These are phyloP conservation scores for Ceratobasidium sp. DNA, from an alignment of 1,284 basidiomycete genomes.

Conservation along the genomic window DNA sequence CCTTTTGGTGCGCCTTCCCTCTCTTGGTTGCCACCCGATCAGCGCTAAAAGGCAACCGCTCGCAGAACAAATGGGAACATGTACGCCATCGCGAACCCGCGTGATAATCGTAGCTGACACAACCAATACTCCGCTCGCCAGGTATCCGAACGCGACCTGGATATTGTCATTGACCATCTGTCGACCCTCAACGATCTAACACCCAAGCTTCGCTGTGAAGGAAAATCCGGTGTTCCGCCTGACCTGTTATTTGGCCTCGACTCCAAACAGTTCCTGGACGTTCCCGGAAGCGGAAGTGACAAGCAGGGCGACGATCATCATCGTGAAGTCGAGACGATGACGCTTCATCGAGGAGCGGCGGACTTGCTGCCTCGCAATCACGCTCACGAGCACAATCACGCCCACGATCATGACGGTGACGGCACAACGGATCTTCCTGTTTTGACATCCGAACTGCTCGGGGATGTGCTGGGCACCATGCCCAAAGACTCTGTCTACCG, in stretches of 20 bases:
- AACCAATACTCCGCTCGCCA: conserved; percentile 29
- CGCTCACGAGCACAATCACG: conserved; percentile 52
- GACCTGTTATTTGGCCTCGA: conserved; percentile 83
- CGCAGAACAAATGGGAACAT: conserved; percentile 86
- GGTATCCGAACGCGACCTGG: conserved; percentile 73
- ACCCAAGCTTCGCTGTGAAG: conserved; percentile 77
- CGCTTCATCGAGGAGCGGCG: conserved; percentile 60
- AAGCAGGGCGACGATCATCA: conserved; percentile 58
- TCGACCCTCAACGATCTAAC: conserved; percentile 86
- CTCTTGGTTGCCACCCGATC: background rate
- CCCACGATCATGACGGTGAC: conserved; percentile 37
- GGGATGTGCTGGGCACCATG: conserved; percentile 60
- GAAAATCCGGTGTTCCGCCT: conserved; percentile 70
- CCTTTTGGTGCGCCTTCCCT: conserved; percentile 66
- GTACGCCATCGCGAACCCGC: conserved; percentile 45
- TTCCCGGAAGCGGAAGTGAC: conserved; percentile 41
- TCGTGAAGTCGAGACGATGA: conserved; percentile 83
- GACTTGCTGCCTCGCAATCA: conserved; percentile 46
- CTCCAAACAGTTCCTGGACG: conserved; percentile 69
- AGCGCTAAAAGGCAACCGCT: background rate
- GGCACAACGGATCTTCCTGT: background rate
- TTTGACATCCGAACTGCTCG: conserved; percentile 52
- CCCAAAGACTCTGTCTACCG: conserved; percentile 75
- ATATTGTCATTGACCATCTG: conserved; percentile 84
- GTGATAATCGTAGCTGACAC: background rate